A percentile compares a stretch with the other conserved stretches of the same genome.
These are phyloP conservation scores for Hypoxylon sp. DNA, from an alignment of 2,329 filamentous ascomycete species.

Conservation along the genomic window DNA sequence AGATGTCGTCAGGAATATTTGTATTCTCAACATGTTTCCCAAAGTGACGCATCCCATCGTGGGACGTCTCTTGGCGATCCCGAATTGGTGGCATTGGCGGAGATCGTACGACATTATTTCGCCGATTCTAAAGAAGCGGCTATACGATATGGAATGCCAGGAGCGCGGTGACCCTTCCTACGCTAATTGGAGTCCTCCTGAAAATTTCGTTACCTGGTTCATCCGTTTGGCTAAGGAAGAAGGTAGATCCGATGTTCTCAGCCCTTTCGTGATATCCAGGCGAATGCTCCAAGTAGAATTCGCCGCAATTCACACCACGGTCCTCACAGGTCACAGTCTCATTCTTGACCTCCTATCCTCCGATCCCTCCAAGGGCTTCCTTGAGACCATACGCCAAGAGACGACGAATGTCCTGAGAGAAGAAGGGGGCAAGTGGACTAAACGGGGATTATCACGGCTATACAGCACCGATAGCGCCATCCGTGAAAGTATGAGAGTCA, in stretches of 20 bases:
- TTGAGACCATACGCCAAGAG: neutral
- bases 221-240: neutral
- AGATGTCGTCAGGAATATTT: neutral
- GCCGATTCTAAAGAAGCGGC: neutral
- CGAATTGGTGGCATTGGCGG: slow-evolving; percentile 1
- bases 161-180: neutral
- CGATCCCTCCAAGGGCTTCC: neutral
- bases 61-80: neutral
- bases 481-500: neutral
- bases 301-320: neutral
- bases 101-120: neutral
- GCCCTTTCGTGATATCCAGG: slow-evolving; percentile 1
- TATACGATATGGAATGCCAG: neutral
- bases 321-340: neutral
- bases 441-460: neutral
- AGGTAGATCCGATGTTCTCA: neutral
- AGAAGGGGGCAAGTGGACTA: neutral
- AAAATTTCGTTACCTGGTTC: neutral
- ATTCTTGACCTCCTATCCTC: neutral
- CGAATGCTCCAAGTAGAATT: neutral
- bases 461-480: neutral
- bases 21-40: neutral
- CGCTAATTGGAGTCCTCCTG: neutral
- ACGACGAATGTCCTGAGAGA: neutral
- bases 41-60: neutral